Evolutionary conservation across 768 basidiomycete species (phyloP), one percentile per base, ranked within the genome.

Genomic region (Hericium coralloides): DNA sequence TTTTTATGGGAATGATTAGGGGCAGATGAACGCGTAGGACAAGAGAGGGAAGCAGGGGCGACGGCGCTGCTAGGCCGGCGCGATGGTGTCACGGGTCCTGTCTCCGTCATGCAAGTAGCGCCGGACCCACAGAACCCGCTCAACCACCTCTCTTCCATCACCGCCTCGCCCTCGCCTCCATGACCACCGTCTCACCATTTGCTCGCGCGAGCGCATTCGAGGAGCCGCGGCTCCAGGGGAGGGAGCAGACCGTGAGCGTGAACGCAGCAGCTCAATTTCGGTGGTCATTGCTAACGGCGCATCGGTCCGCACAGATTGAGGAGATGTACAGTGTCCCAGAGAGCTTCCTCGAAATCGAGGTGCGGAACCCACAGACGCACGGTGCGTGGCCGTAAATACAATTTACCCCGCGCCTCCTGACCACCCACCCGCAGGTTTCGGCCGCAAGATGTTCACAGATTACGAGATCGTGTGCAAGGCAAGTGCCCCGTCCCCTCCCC

Each of bases 321-420:
- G 95, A 98, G 74, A 95, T 97, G 93, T 99, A 98, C 68, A 90
- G 89, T 63, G 87, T 95, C 5, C 95, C 95, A 38, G 95, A 98
- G 73, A 93, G 90, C 66, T 97, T 95, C 70, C 76, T 98, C 49
- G 95, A 98, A 75, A 97, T 99, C 63, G 95, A 99, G 70, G 92
- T 98, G 7, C 79, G 90, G 64, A 97, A 95, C 69, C 95, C 95
- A 7, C 92, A 95, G 72, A 99, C 95, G 0, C 95, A 98, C 64
- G 95, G 95, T 92, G 63, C 63, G 81, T 60, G 12, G 14, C 20
- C 10, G 25, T 6, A 8, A 14, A 41, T 52, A 15, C 4, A 0
- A 18, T 43, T 3, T 5, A 14, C 26, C 26, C 2, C 9, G 0
- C 23, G 10, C 12, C 47, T 25, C 31, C 31, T 31, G 31, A 31